Base-by-base conservation (phyloP, 257 asterid genomes). In the Plantago ovata region DNA sequence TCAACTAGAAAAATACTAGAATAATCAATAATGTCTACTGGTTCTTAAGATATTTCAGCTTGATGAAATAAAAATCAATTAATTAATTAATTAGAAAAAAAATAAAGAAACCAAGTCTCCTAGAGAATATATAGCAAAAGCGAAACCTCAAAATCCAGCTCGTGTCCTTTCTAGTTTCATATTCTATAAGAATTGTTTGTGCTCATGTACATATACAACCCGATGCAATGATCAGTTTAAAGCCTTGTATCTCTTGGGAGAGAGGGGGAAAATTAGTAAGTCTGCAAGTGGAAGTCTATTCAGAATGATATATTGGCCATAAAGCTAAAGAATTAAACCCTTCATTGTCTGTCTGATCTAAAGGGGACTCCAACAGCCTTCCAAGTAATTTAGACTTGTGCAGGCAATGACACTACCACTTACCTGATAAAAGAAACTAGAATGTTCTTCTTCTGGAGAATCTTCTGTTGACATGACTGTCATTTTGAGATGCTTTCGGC, bases 401-500 rank as follows among this genome's bases (percentile, higher is more conserved):
- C 32, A 46, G 60, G 56, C 21, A 58, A 53, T 38, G 57, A 61
- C 6, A 16, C 55, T 41, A 61, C 14, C 48, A 56, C 56, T 19
- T 68, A 89, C 99, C 99, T 84, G 96, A 77, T 76, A 86, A 69
- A 93, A 93, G 72, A 79, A 65, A 74, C 74, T 58, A 59, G 74
- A 66, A 66, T 93, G 99, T 60, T 89, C 97, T 80, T 88, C 97
- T 75, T 89, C 98, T 52, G 85, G 94, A 43, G 96, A 89, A 52
- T 89, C 97, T 64, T 81, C 87, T n/a, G 73, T 63, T 44, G 99
- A 86, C 92, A 93, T 83, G 45, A 93, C 67, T 32, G 96, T 89
- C 99, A 93, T 89, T 68, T 89, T 77, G 61, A 89, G 83, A 79
- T 93, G 99, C 75, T 89, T 89, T 73, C 81, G 74, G 81, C 97